These are phyloP conservation scores for Drechslerella dactyloides DNA, from an alignment of 2,329 filamentous ascomycete species.

Conservation along the genomic window DNA sequence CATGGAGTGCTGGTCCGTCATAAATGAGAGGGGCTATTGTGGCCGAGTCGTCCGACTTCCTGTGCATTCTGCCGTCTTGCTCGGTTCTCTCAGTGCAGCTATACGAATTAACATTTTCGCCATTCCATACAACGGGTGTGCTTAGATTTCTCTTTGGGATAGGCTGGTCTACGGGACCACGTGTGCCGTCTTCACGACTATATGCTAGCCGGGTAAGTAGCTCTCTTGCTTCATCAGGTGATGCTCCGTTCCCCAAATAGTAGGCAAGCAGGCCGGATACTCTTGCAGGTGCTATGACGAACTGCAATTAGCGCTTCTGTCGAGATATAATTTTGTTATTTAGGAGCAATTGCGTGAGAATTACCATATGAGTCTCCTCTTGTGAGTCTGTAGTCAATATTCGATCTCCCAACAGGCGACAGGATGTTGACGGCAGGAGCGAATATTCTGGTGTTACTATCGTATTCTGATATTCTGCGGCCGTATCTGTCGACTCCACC, in stretches of 20 bases:
- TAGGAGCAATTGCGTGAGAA: not conserved
- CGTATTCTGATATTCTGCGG: not conserved
- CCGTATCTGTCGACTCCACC: slow-evolving; percentile 20
- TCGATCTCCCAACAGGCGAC: slow-evolving; percentile 16
- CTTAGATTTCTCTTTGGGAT: too few relatives aligned
- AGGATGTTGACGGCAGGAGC: slow-evolving; percentile 18
- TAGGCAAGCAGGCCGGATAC: slow-evolving; percentile 37
- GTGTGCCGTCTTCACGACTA: too few relatives aligned
- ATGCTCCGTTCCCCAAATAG: slow-evolving; percentile 30
- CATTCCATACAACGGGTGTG: slow-evolving; percentile 34
- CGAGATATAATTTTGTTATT: not conserved
- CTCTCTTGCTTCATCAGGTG: not conserved
- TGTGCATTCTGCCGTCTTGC: too few relatives aligned
- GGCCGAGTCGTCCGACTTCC: too few relatives aligned
- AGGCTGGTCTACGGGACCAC: too few relatives aligned
- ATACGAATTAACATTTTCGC: not conserved
- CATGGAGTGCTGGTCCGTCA: too few relatives aligned
- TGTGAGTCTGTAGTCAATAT: slow-evolving; percentile 16
- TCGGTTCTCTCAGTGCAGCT: slow-evolving; percentile 2
- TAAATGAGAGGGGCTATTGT: too few relatives aligned
- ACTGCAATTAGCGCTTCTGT: not conserved
- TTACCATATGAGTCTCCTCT: slow-evolving; percentile 18
- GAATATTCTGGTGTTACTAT: not conserved
- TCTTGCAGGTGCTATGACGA: slow-evolving; percentile 10
- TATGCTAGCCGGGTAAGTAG: slow-evolving; percentile 16